A percentile compares a stretch with the other conserved stretches of the same genome.
Conservation (phyloP, 768 basidiomycete genomes). For the Albatrellus ellisii region DNA sequence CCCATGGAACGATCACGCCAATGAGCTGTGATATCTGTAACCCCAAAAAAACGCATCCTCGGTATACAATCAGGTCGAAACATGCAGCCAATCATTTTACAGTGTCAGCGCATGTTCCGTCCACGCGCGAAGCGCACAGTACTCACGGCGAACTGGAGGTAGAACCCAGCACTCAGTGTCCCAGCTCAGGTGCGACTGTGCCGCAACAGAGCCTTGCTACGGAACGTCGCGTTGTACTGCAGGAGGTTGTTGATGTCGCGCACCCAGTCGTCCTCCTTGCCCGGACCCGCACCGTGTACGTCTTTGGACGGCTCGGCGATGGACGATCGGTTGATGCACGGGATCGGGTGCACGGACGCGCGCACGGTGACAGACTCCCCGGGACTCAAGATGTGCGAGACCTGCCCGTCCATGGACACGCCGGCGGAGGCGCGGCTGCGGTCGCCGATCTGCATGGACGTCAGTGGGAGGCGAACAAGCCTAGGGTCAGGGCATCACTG, state of each 20-base stretch:
- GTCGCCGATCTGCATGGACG: constrained; percentile 54
- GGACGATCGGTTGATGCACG: constrained; percentile 83
- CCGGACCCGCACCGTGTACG: constrained; percentile 60
- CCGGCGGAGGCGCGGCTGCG: constrained; percentile 78
- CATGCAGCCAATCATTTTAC: background rate
- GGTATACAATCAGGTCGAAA: background rate
- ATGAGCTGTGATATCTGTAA: background rate
- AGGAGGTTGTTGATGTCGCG: constrained; percentile 89
- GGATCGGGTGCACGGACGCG: constrained; percentile 81
- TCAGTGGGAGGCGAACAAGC: background rate
- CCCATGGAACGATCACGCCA: background rate
- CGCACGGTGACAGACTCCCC: constrained; percentile 80
- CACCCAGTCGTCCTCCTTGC: constrained; percentile 93
- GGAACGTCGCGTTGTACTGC: constrained; percentile 90
- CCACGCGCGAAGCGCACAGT: background rate
- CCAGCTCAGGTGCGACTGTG: constrained; percentile 46
- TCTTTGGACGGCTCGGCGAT: constrained; percentile 37
- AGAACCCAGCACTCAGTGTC: background rate
- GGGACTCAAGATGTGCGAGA: constrained; percentile 68
- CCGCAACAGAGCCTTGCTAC: constrained; percentile 74
- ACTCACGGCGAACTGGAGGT: background rate
- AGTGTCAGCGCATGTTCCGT: background rate
- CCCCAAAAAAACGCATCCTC: background rate
- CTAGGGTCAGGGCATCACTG: background rate
- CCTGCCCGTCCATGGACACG: constrained; percentile 88